phyloP scores from a whole-genome alignment of 345 rosid species.

The Pistacia atlantica region DNA sequence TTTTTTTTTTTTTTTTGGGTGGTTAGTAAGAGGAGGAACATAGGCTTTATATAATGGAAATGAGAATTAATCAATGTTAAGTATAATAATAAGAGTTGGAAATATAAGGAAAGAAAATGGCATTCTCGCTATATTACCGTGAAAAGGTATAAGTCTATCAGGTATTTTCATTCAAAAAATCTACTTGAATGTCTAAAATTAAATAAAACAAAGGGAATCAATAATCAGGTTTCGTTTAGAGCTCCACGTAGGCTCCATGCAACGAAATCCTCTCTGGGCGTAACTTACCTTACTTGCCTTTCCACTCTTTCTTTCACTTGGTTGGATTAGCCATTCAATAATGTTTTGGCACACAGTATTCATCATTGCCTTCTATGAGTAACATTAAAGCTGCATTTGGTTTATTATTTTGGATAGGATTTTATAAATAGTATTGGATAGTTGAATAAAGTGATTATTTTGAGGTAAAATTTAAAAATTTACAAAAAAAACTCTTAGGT shows the following conservation, averaged over 20 bases:
- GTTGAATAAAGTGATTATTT: too few relatives aligned
- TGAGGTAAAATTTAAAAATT: too few relatives aligned
- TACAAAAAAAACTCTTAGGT: too few relatives aligned
- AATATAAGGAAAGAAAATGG: not conserved
- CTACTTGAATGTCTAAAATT: not conserved
- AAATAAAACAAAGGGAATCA: not conserved
- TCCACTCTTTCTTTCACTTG: not conserved
- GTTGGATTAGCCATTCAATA: too few relatives aligned
- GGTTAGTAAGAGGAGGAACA: not conserved
- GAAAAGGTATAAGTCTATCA: not conserved
- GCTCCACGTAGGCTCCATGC: conserved; percentile 14
- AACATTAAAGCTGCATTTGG: too few relatives aligned
- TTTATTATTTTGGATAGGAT: too few relatives aligned
- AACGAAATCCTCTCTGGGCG: not conserved
- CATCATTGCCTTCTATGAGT: too few relatives aligned
- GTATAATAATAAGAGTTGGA: not conserved
- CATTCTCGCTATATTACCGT: not conserved
- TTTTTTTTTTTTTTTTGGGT: not conserved
- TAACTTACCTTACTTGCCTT: not conserved
- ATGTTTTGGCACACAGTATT: not conserved
- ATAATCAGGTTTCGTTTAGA: too few relatives aligned
- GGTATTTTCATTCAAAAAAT: not conserved
- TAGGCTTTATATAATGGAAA: not conserved
- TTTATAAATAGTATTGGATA: too few relatives aligned
- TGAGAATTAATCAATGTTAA: not conserved